Conservation (phyloP, 306 rosid species). For the Rubus parviflorus region DNA sequence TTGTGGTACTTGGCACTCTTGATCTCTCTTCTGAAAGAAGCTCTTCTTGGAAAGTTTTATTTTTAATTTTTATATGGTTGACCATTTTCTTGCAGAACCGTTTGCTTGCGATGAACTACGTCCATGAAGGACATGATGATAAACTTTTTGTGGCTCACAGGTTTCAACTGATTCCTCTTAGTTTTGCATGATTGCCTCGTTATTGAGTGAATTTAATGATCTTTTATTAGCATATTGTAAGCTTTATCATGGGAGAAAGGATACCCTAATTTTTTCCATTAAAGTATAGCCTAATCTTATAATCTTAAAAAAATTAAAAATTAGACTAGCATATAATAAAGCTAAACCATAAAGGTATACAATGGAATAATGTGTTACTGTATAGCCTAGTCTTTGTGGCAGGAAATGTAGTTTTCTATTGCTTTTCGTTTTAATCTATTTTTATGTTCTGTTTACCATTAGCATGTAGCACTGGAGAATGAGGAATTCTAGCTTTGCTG, state of each 20-base stretch:
- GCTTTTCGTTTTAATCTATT: not conserved
- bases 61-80: not conserved
- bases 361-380: too few species aligned
- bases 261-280: not conserved
- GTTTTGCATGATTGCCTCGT: slow-evolving; percentile 13
- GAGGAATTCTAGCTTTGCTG: not conserved
- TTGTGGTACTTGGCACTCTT: not conserved
- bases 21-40: not conserved
- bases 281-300: not conserved
- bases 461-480: not conserved
- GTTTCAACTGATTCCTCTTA: slow-evolving; percentile 39
- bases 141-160: slow-evolving; percentile 91
- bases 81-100: slow-evolving; percentile 62
- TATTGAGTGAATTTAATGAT: not conserved
- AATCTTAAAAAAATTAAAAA: not conserved
- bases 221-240: not conserved
- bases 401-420: not conserved
- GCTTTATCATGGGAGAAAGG: not conserved
- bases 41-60: not conserved
- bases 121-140: slow-evolving; percentile 79
- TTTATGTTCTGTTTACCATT: not conserved
- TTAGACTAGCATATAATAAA: not conserved
- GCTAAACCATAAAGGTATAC: not conserved
- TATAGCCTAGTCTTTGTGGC: not conserved
- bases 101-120: slow-evolving; percentile 89